These are phyloP conservation scores for Trypanosoma mega DNA, from an alignment of 208 protist genomes.

Conservation along the genomic window DNA sequence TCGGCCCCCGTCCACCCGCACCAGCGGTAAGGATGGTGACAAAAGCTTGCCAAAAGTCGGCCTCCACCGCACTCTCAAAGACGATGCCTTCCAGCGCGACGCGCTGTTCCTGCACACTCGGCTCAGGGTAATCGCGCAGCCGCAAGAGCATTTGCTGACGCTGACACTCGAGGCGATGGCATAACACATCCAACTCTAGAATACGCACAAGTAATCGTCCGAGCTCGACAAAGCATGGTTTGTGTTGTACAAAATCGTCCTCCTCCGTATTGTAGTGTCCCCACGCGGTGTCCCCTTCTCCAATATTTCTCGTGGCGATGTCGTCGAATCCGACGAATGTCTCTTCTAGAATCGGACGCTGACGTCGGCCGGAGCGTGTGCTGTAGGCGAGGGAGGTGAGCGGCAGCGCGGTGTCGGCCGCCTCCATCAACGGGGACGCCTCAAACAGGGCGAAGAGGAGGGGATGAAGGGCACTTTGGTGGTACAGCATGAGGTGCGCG, in stretches of 20 bases:
- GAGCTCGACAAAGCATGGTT: slow-evolving; percentile 84
- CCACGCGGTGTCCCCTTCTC: slow-evolving; percentile 64
- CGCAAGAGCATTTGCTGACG: slow-evolving; percentile 61
- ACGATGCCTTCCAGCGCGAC: slow-evolving; percentile 50
- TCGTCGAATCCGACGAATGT: slow-evolving; percentile 67
- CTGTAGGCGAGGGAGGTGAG: slow-evolving; percentile 77
- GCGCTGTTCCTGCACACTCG: slow-evolving; percentile 63
- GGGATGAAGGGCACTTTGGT: slow-evolving; percentile 73
- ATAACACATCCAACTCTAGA: slow-evolving; percentile 76
- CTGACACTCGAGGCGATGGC: slow-evolving; percentile 65
- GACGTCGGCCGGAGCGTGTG: slow-evolving; percentile 55
- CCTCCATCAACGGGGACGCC: slow-evolving; percentile 46
- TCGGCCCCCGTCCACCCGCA: slow-evolving; percentile 28
- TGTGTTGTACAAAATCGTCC: slow-evolving; percentile 50
- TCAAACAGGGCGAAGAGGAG: slow-evolving; percentile 68
- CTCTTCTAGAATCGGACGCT: slow-evolving; percentile 51
- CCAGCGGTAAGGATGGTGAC: slow-evolving; percentile 43
- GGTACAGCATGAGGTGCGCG: slow-evolving; percentile 79
- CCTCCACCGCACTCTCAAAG: slow-evolving; percentile 72
- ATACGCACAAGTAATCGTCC: slow-evolving; percentile 75
- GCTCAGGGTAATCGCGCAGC: slow-evolving; percentile 55
- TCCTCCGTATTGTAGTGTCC: slow-evolving; percentile 20
- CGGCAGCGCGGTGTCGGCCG: slow-evolving; percentile 53
- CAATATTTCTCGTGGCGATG: slow-evolving; percentile 43
- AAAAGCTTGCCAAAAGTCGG: slow-evolving; percentile 78